A percentile compares a stretch with the other conserved stretches of the same genome.
phyloP scores from a whole-genome alignment of 2,329 filamentous ascomycete genomes.

The Colletotrichum endophyticum region DNA sequence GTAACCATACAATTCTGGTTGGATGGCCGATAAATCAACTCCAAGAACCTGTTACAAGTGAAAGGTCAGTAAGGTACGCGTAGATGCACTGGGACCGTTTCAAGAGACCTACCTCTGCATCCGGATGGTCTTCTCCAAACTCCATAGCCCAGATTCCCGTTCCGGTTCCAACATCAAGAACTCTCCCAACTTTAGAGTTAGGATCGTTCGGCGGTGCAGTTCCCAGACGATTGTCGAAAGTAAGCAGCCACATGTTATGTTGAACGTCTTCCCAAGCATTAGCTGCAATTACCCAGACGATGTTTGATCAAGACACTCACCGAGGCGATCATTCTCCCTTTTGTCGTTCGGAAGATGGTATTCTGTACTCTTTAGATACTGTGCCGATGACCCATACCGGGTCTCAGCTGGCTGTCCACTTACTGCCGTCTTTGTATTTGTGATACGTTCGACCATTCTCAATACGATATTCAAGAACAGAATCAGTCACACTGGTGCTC shows the following conservation, averaged over 20 bases:
- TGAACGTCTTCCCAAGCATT: slow-evolving; percentile 25
- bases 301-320: background rate
- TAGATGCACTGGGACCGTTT: no score
- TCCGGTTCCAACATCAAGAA: slow-evolving; percentile 53
- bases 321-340: slow-evolving; percentile 26
- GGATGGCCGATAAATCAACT: slow-evolving; percentile 46
- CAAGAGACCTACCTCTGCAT: slow-evolving; percentile 31
- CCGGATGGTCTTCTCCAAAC: slow-evolving; percentile 38
- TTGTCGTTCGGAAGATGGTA: slow-evolving; percentile 30
- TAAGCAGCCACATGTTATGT: slow-evolving; percentile 29
- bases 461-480: background rate
- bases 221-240: slow-evolving; percentile 26
- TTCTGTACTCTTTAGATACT: slow-evolving; percentile 1
- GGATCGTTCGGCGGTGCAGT: slow-evolving; percentile 21
- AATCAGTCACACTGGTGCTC: background rate
- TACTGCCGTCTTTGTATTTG: slow-evolving; percentile 23
- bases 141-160: slow-evolving; percentile 52
- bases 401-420: background rate
- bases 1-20: slow-evolving; percentile 34
- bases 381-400: background rate
- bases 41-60: slow-evolving; percentile 32
- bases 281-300: background rate
- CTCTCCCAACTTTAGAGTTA: slow-evolving; percentile 5
- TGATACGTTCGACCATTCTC: slow-evolving; percentile 14
- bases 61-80: background rate